These are phyloP conservation scores for Claviceps digitariae DNA, from an alignment of 2,329 filamentous ascomycete species.

Conservation along the genomic window DNA sequence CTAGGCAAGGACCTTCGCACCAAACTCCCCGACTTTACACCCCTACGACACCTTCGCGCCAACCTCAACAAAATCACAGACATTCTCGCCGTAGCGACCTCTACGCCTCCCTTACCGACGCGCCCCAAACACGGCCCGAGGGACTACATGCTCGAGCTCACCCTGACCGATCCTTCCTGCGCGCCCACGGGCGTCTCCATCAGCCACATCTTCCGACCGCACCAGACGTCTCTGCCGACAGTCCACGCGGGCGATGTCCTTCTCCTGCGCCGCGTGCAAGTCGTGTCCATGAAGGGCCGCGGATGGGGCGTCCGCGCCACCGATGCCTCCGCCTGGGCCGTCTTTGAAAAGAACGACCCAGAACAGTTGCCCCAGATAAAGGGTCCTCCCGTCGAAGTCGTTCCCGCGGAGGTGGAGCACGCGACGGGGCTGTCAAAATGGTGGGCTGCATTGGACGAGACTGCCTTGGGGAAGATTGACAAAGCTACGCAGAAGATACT, in stretches of 20 bases:
- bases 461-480: constrained; percentile 31
- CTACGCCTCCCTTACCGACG: constrained; percentile 33
- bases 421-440: constrained; percentile 34
- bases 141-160: constrained; percentile 46
- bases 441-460: constrained; percentile 34
- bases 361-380: constrained; percentile 37
- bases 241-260: constrained; percentile 44
- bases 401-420: constrained; percentile 34
- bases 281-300: constrained; percentile 37
- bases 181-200: constrained; percentile 36
- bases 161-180: constrained; percentile 41
- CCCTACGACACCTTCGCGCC: constrained; percentile 37
- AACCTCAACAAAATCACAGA: constrained; percentile 36
- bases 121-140: constrained; percentile 44
- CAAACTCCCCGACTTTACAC: constrained; percentile 38
- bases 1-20: constrained; percentile 32
- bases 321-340: constrained; percentile 47
- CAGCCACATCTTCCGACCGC: constrained; percentile 44
- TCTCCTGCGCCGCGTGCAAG: constrained; percentile 41
- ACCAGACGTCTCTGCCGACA: constrained; percentile 41
- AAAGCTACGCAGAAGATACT: constrained; percentile 27
- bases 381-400: constrained; percentile 46
- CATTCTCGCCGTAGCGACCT: constrained; percentile 40
- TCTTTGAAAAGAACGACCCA: constrained; percentile 35
- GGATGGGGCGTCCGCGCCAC: constrained; percentile 42